A percentile compares a stretch with the other conserved stretches of the same genome.
phyloP scores from a whole-genome alignment of 495 filamentous ascomycete species.

The Podospora anserina region DNA sequence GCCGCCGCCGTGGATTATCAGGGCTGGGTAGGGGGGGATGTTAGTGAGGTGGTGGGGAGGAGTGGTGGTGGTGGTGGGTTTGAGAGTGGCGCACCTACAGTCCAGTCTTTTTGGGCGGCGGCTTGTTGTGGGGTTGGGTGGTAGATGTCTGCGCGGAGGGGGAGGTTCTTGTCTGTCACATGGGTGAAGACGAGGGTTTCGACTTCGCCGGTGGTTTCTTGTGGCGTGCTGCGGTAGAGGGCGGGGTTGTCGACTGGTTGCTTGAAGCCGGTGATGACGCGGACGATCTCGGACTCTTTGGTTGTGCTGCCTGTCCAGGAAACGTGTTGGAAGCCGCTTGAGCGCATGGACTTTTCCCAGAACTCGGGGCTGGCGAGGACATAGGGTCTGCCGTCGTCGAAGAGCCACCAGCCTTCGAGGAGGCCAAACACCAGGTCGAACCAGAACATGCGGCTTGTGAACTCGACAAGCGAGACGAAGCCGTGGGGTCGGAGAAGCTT shows the following conservation, averaged over 20 bases:
- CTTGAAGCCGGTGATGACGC: slow-evolving; percentile 5
- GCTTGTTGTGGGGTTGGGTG: no score
- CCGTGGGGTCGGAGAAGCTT: slow-evolving; percentile 40
- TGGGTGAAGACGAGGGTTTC: no score
- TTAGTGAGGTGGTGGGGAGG: neutral
- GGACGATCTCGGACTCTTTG: slow-evolving; percentile 23
- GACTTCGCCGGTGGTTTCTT: no score
- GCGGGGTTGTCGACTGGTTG: no score
- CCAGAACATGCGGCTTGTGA: slow-evolving; percentile 38
- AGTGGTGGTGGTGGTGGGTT: neutral
- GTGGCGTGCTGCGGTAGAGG: no score
- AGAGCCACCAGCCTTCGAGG: slow-evolving; percentile 56
- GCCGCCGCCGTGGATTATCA: neutral
- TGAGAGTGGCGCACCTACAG: slow-evolving; percentile 1
- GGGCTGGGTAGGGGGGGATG: neutral
- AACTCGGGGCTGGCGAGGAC: slow-evolving; percentile 36
- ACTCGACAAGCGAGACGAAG: slow-evolving; percentile 37
- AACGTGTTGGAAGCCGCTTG: slow-evolving; percentile 46
- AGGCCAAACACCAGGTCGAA: slow-evolving; percentile 51
- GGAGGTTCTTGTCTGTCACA: no score
- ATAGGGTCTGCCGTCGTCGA: slow-evolving; percentile 47
- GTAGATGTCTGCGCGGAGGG: no score
- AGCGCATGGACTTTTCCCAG: slow-evolving; percentile 43
- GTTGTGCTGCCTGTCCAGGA: slow-evolving; percentile 47
- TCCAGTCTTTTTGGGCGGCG: neutral